Conservation (phyloP, 73 alveolate species). For the Tetrahymena thermophila region DNA sequence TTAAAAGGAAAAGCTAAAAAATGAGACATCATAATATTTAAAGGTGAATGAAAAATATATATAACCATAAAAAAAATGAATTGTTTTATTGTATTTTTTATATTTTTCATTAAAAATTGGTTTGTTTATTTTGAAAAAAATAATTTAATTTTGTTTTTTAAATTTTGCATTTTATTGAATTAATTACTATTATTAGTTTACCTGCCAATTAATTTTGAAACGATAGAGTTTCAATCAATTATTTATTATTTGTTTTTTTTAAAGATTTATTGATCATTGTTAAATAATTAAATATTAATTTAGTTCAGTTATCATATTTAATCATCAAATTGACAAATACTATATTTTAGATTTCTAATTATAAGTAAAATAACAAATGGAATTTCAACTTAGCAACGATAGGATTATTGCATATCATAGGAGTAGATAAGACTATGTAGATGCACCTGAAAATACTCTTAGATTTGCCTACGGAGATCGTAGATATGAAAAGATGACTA, state of each 20-base stretch:
- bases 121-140: no score
- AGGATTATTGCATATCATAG: slow-evolving; percentile 39
- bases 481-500: slow-evolving; percentile 38
- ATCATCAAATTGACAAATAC: neutral
- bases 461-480: slow-evolving; percentile 42
- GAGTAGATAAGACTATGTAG: slow-evolving; percentile 35
- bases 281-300: neutral
- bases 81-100: no score
- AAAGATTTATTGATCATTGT: neutral
- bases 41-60: neutral
- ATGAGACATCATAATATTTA: neutral
- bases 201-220: neutral
- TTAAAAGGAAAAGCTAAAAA: neutral
- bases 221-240: neutral
- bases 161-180: no score
- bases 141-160: no score
- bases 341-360: neutral
- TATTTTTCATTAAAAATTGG: no score
- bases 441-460: slow-evolving; percentile 24
- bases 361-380: slow-evolving; percentile 5
- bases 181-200: no score
- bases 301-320: neutral
- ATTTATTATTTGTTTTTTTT: neutral
- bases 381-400: slow-evolving; percentile 33
- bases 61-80: neutral